These are phyloP conservation scores for Microcos paniculata DNA, from an alignment of 345 rosid genomes.

Conservation along the genomic window DNA sequence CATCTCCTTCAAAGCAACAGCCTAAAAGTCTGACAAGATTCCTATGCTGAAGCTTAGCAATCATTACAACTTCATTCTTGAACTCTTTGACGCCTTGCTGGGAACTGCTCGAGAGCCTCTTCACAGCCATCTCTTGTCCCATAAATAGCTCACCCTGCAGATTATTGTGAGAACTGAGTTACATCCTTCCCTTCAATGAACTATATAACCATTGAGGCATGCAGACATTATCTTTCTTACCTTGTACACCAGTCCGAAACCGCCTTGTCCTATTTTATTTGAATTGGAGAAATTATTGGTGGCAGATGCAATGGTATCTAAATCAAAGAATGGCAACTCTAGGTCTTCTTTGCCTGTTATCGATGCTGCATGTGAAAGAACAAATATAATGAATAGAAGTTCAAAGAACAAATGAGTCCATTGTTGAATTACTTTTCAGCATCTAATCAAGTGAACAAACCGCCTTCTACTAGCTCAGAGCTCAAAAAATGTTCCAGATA, in stretches of 20 bases:
- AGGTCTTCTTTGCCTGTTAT: constrained; percentile 11
- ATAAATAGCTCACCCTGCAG: constrained; percentile 27
- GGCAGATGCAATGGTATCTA: constrained; percentile 38
- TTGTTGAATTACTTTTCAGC: neutral
- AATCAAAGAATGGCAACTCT: constrained; percentile 46
- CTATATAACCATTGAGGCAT: neutral
- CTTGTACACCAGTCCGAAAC: constrained; percentile 76
- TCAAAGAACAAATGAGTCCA: neutral
- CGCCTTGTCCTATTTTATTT: constrained; percentile 60
- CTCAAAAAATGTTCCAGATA: no score
- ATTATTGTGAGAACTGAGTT: neutral
- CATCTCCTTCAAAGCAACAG: constrained; percentile 32
- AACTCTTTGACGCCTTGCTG: constrained; percentile 35
- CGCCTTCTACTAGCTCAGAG: no score
- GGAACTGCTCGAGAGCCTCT: constrained; percentile 32
- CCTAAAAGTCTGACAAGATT: constrained; percentile 39
- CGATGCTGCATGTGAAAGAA: neutral
- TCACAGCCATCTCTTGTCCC: constrained; percentile 37
- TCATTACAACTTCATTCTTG: constrained; percentile 39
- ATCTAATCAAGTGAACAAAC: no score
- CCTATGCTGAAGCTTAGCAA: constrained; percentile 41
- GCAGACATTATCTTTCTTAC: constrained; percentile 29
- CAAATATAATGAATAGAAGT: neutral
- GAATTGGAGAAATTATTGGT: constrained; percentile 45
- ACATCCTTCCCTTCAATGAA: neutral